phyloP scores from a whole-genome alignment of 2,329 filamentous ascomycete species.

The Colletotrichum scovillei region DNA sequence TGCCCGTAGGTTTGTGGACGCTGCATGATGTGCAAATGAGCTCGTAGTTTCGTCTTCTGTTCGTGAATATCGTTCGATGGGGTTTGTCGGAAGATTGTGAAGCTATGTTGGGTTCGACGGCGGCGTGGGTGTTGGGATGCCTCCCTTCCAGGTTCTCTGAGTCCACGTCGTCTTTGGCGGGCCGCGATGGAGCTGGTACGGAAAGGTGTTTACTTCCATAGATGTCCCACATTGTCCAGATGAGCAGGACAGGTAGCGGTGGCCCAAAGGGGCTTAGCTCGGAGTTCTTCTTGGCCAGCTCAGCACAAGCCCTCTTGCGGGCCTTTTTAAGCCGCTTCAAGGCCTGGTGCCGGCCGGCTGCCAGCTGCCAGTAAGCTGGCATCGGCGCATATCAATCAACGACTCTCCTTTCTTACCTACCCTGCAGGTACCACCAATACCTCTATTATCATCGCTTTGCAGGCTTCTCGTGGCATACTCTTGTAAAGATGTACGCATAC shows the following conservation, averaged over 20 bases:
- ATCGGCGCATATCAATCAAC: no score
- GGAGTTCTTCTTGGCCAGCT: no score
- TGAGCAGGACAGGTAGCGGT: neutral
- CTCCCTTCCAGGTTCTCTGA: slow-evolving; percentile 19
- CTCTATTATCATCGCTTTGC: no score
- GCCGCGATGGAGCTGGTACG: slow-evolving; percentile 34
- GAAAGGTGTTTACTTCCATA: slow-evolving; percentile 44
- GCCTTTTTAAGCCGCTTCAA: no score
- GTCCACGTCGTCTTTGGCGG: slow-evolving; percentile 28
- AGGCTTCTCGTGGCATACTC: no score
- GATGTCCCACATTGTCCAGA: slow-evolving; percentile 25
- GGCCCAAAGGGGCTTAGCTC: no score
- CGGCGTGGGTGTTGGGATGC: slow-evolving; percentile 19
- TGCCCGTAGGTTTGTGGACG: slow-evolving; percentile 83
- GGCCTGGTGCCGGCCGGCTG: no score
- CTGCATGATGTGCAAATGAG: slow-evolving; percentile 74
- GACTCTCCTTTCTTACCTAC: no score
- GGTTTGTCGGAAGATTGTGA: neutral
- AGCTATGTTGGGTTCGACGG: neutral
- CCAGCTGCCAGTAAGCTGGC: no score
- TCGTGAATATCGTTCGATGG: neutral
- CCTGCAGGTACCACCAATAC: no score
- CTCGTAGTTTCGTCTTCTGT: slow-evolving; percentile 22
- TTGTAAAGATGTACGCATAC: no score
- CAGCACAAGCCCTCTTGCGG: no score